Conservation (phyloP, 495 filamentous ascomycete species). For the Aspergillus sparsus region DNA sequence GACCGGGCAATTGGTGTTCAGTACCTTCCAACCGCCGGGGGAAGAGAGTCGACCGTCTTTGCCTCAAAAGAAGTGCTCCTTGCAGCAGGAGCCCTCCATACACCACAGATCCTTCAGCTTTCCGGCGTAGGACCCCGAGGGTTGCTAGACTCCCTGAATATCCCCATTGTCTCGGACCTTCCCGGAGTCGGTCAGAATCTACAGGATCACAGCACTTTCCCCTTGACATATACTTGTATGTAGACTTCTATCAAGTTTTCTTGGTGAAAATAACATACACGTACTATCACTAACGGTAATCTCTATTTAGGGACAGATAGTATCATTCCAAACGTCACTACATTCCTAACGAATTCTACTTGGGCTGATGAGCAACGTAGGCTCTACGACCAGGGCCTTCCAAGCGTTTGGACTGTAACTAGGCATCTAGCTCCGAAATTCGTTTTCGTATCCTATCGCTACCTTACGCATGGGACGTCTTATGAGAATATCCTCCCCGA, state of each 20-base stretch:
- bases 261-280: neutral
- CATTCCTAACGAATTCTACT: slow-evolving; percentile 4
- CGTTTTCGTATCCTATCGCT: slow-evolving; percentile 1
- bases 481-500: neutral
- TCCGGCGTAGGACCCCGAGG: neutral
- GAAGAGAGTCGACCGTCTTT: neutral
- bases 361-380: slow-evolving; percentile 1
- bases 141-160: neutral
- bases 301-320: neutral
- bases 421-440: slow-evolving; percentile 2
- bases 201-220: neutral
- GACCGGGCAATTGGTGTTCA: slow-evolving; percentile 5
- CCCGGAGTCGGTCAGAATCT: slow-evolving; percentile 2
- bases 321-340: slow-evolving; percentile 4
- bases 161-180: neutral
- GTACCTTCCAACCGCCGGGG: slow-evolving; percentile 2
- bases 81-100: slow-evolving; percentile 2
- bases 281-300: neutral
- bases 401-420: slow-evolving; percentile 6
- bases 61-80: slow-evolving; percentile 4
- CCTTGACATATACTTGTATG: neutral
- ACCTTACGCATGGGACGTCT: neutral
- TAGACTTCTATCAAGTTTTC: neutral
- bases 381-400: slow-evolving; percentile 5
- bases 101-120: neutral